Conservation (phyloP, 192 early-diverging fungal genomes). For the Coemansia sp. region DNA sequence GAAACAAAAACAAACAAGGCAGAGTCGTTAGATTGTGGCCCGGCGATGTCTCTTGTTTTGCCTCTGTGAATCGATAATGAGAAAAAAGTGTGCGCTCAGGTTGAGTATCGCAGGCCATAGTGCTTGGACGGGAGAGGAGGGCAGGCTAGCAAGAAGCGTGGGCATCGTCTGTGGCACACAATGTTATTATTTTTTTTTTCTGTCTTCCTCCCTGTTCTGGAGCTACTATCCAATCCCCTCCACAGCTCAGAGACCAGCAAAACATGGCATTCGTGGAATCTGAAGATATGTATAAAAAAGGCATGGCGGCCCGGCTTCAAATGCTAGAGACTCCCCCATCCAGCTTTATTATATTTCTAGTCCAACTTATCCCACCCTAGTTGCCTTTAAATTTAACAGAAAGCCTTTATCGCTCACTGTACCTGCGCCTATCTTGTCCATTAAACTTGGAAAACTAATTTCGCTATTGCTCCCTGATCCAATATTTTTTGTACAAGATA, state of each 20-base stretch:
- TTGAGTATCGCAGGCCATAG: background rate
- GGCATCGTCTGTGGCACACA: background rate
- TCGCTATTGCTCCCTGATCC: too few relatives aligned
- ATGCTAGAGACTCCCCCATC: background rate
- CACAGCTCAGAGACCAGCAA: background rate
- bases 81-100: background rate
- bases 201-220: background rate
- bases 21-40: background rate
- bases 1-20: conserved; percentile 1
- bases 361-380: background rate
- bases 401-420: background rate
- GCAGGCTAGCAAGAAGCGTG: background rate
- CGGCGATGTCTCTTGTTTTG: background rate
- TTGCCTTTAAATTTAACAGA: conserved; percentile 10
- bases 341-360: conserved; percentile 11
- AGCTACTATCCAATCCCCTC: background rate
- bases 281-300: background rate
- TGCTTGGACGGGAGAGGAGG: background rate
- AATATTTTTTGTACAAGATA: background rate
- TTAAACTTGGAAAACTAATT: background rate
- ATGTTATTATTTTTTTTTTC: background rate
- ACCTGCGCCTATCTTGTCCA: background rate
- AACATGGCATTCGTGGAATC: background rate
- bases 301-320: background rate
- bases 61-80: background rate